Conservation (phyloP, 2,329 filamentous ascomycete genomes). For the Juglanconis oblonga region DNA sequence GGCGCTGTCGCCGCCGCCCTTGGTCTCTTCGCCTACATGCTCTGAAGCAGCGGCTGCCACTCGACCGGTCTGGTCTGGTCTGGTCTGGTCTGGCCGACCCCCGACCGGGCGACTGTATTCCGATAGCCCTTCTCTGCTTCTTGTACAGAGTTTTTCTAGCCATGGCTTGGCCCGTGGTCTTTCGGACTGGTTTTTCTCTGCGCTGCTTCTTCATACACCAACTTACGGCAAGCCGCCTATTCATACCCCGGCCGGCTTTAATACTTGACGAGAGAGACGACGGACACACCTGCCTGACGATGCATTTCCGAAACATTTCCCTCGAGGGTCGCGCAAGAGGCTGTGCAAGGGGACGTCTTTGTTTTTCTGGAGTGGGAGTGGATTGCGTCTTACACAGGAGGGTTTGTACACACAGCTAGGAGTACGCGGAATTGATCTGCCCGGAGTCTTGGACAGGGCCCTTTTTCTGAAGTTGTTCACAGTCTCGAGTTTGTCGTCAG, state of each 20-base stretch:
- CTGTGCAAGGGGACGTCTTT: slow-evolving; percentile 3
- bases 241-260: slow-evolving; percentile 16
- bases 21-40: slow-evolving; percentile 50
- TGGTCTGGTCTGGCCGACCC: neutral
- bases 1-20: slow-evolving; percentile 48
- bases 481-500: neutral
- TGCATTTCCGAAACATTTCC: slow-evolving; percentile 10
- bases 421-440: slow-evolving; percentile 10
- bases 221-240: slow-evolving; percentile 12
- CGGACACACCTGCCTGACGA: slow-evolving; percentile 18
- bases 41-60: slow-evolving; percentile 32
- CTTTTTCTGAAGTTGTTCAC: neutral
- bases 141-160: slow-evolving; percentile 17
- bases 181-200: neutral
- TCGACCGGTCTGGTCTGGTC: slow-evolving; percentile 9
- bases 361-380: neutral
- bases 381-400: neutral
- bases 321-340: slow-evolving; percentile 6
- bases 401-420: slow-evolving; percentile 7
- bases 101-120: neutral
- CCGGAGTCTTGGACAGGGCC: neutral
- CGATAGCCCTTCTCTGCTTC: slow-evolving; percentile 15
- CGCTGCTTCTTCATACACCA: slow-evolving; percentile 5
- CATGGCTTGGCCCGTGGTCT: slow-evolving; percentile 5
- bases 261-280: slow-evolving; percentile 19